These are phyloP conservation scores for Jacaranda mimosifolia DNA, from an alignment of 257 asterid species.

Conservation along the genomic window DNA sequence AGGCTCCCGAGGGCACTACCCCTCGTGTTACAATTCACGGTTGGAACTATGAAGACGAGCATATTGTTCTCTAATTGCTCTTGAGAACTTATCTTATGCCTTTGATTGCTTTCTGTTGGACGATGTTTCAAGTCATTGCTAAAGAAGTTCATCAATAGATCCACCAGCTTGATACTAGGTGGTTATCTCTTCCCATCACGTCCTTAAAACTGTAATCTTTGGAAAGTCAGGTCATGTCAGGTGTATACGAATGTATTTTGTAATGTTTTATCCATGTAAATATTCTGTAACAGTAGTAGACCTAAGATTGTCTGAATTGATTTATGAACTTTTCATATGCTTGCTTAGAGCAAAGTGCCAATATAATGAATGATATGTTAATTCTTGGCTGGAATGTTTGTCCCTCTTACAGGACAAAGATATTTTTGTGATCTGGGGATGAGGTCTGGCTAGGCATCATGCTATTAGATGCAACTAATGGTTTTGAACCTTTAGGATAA, in stretches of 20 bases:
- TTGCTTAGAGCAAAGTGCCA: neutral
- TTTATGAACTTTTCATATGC: neutral
- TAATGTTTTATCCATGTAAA: neutral
- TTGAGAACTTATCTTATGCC: neutral
- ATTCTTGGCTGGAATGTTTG: no score
- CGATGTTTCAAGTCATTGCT: slow-evolving; percentile 13
- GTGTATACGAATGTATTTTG: neutral
- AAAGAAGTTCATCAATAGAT: neutral
- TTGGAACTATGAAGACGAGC: slow-evolving; percentile 68
- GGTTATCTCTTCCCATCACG: neutral
- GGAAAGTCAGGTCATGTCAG: neutral
- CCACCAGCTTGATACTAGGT: neutral
- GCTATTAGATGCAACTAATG: no score
- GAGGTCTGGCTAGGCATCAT: no score
- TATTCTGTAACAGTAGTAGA: neutral
- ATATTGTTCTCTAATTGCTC: slow-evolving; percentile 45
- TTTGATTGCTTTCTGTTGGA: slow-evolving; percentile 17
- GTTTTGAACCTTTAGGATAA: no score
- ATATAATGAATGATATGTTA: no score
- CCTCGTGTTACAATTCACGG: slow-evolving; percentile 69
- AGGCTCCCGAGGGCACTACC: slow-evolving; percentile 66
- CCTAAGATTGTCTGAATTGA: slow-evolving; percentile 4
- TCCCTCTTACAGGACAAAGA: no score
- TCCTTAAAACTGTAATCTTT: slow-evolving; percentile 14
- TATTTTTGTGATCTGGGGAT: no score